Base-by-base conservation (phyloP, 345 rosid genomes). In the Cardamine chenopodiifolia region DNA sequence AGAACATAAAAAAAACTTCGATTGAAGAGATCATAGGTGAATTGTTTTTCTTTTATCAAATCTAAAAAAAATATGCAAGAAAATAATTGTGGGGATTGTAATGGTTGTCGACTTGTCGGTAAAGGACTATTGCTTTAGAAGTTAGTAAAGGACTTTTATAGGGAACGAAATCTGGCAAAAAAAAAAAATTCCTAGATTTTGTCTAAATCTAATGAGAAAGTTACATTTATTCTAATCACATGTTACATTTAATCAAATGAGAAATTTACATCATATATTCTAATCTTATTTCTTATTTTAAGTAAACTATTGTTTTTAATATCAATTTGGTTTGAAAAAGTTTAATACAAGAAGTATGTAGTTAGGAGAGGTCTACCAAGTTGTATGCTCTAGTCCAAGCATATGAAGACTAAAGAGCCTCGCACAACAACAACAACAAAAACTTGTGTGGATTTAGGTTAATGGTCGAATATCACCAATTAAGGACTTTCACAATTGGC, bases 51-150 rank as follows among this genome's bases (percentile, higher is more conserved):
- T 19, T 67, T n/a, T 37, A 12, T 1, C 0, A 42, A 35, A 26
- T 19, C 19, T 15, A 50, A 37, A 49, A 20, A 56, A 58, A 0
- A 60, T 39, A 75, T 57, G 25, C 25, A 70, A 63, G 26, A 55
- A 62, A 62, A 47, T 45, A 45, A 62, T 70, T 70, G 71, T 48
- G 80, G 53, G 52, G 61, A 45, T 70, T 18, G 61, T 42, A 70
- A 55, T 64, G 66, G 52, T 54, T 70, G 72, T 45, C 60, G 66
- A 54, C 17, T 47, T 70, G 80, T 70, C 80, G 71, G 76, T 70
- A 70, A 77, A 77, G 70, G 71, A 64, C 80, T 62, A 62, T 70
- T 63, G 76, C 80, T 77, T 77, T 70, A 48, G 61, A 71, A 77
- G 71, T 70, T 77, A 66, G 72, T 62, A 70, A 77, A 77, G 63